These are phyloP conservation scores for Imleria badia DNA, from an alignment of 768 basidiomycete genomes.

Conservation along the genomic window DNA sequence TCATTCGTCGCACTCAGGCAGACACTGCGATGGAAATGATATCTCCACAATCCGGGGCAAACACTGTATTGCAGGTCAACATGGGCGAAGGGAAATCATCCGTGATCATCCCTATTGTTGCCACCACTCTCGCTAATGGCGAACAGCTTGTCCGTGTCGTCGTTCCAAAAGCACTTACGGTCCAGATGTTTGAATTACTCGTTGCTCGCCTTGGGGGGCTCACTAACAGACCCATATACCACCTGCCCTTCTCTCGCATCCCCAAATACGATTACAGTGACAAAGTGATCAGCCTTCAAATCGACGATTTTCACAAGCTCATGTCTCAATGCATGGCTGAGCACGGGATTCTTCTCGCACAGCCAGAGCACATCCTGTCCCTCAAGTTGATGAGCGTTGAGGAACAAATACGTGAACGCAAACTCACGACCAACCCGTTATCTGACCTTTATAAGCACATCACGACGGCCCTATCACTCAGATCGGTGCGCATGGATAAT, in stretches of 20 bases:
- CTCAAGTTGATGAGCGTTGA: conserved; percentile 45
- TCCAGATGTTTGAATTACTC: conserved; percentile 46
- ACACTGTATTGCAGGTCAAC: conserved; percentile 36
- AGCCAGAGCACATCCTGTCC: conserved; percentile 53
- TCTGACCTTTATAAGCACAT: conserved; percentile 1
- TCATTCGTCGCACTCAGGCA: not conserved
- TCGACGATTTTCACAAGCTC: conserved; percentile 28
- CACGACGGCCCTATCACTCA: not conserved
- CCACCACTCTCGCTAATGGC: too few relatives aligned
- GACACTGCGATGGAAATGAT: conserved; percentile 45
- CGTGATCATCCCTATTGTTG: too few relatives aligned
- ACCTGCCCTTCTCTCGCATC: conserved; percentile 30
- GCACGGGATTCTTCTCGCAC: conserved; percentile 1
- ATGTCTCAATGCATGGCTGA: conserved; percentile 35
- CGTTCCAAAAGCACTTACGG: conserved; percentile 38
- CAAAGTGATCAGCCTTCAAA: not conserved
- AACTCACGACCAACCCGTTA: conserved; percentile 8
- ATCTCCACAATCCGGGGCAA: conserved; percentile 31
- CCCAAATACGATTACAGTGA: conserved; percentile 1
- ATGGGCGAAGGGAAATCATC: too few relatives aligned
- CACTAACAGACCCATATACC: conserved; percentile 43
- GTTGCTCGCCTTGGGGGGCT: conserved; percentile 41
- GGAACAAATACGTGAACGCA: conserved; percentile 7
- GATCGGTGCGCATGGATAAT: not conserved
- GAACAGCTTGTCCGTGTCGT: too few relatives aligned